Conservation (phyloP, 257 asterid genomes). For the Jacaranda mimosifolia region DNA sequence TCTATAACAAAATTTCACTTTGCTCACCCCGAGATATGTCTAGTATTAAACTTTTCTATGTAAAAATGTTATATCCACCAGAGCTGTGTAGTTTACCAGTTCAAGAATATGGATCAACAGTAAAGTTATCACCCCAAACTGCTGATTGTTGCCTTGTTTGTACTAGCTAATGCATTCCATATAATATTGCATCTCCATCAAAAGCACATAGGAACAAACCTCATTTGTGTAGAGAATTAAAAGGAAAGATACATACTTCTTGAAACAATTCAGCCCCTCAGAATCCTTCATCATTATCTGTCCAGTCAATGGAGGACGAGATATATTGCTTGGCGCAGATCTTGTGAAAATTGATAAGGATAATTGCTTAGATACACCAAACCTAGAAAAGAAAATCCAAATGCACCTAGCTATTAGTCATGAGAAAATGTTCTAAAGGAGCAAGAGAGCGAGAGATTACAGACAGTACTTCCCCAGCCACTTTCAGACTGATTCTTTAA, state of each 20-base stretch:
- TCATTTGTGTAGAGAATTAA: conserved; percentile 9
- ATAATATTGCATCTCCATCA: conserved; percentile 14
- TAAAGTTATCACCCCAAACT: not conserved
- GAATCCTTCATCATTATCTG: conserved; percentile 34
- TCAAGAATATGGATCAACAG: not conserved
- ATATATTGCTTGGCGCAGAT: conserved; percentile 40
- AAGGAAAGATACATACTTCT: conserved; percentile 39
- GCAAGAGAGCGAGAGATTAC: not conserved
- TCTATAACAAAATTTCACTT: conserved; percentile 2
- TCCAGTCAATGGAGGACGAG: conserved; percentile 47
- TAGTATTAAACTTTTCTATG: not conserved
- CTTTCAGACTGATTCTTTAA: not conserved
- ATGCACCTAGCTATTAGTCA: conserved; percentile 9
- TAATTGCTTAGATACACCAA: conserved; percentile 52
- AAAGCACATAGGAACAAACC: conserved; percentile 19
- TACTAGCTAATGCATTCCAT: conserved; percentile 25
- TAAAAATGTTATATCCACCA: conserved; percentile 5
- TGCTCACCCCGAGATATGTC: conserved; percentile 1
- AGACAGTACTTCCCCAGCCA: conserved; percentile 14
- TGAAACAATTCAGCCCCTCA: conserved; percentile 35
- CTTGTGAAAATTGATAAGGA: conserved; percentile 51
- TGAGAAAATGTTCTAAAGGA: not conserved
- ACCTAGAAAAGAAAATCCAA: conserved; percentile 41
- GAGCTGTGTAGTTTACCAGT: not conserved
- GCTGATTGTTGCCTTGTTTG: conserved; percentile 12